These are phyloP conservation scores for Saksenaea oblongispora DNA, from an alignment of 371 early-diverging fungal species.

Conservation along the genomic window DNA sequence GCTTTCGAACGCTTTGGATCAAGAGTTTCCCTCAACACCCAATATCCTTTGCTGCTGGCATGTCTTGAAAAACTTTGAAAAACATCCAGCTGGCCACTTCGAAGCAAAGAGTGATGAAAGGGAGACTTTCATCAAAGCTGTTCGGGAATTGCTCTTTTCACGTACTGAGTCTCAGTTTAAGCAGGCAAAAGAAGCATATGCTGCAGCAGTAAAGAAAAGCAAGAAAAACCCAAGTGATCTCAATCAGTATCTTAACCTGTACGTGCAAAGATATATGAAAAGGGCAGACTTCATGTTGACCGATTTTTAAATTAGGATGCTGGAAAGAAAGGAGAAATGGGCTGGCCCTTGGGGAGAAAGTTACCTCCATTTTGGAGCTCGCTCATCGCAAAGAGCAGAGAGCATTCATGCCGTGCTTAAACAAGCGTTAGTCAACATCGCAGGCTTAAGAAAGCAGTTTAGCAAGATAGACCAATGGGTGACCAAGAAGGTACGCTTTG, in stretches of 20 bases:
- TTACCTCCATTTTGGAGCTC: slow-evolving; percentile 7
- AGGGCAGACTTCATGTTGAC: no score
- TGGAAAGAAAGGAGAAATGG: slow-evolving; percentile 8
- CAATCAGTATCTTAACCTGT: no score
- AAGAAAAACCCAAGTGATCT: neutral
- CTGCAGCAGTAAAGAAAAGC: neutral
- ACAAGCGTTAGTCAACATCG: neutral
- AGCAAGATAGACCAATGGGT: neutral
- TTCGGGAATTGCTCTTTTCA: neutral
- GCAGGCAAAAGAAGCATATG: neutral
- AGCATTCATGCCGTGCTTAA: slow-evolving; percentile 6
- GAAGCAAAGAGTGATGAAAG: neutral
- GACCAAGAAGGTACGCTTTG: neutral
- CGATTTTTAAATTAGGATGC: no score
- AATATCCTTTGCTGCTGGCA: slow-evolving; percentile 10
- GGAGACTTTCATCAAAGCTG: neutral
- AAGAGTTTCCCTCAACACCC: neutral
- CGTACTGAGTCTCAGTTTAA: neutral
- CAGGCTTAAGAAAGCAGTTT: neutral
- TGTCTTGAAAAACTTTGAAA: neutral
- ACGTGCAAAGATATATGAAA: no score
- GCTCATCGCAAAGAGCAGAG: slow-evolving; percentile 11
- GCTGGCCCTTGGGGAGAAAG: neutral
- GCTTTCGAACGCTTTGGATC: neutral
- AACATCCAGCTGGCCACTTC: neutral